A percentile compares a stretch with the other conserved stretches of the same genome.
These are phyloP conservation scores for Backusella westeae DNA, from an alignment of 192 early-diverging fungal genomes.

Conservation along the genomic window DNA sequence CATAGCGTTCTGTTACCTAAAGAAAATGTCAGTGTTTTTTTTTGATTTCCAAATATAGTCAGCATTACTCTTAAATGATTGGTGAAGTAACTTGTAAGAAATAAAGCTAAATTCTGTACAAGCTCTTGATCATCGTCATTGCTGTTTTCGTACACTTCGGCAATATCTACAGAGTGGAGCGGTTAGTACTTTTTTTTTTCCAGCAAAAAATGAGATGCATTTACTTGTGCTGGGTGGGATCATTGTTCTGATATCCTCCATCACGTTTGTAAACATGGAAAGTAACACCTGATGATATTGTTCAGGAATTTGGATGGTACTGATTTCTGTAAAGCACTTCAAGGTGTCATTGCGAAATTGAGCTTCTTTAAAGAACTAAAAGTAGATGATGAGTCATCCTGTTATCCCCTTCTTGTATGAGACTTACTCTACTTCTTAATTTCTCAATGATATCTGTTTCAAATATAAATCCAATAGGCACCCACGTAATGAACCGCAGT, in stretches of 20 bases:
- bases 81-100: slow-evolving; percentile 84
- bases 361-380: slow-evolving; percentile 7
- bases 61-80: slow-evolving; percentile 75
- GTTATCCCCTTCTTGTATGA: too few relatives aligned
- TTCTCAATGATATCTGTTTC: slow-evolving; percentile 89
- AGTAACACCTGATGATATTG: slow-evolving; percentile 88
- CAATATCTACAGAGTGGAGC: slow-evolving; percentile 53
- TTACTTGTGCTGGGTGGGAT: slow-evolving; percentile 58
- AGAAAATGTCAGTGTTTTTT: neutral
- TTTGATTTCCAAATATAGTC: neutral
- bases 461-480: slow-evolving; percentile 97
- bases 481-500: slow-evolving; percentile 95
- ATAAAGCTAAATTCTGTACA: slow-evolving; percentile 93
- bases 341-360: slow-evolving; percentile 80
- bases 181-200: too few relatives aligned
- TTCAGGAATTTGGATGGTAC: slow-evolving; percentile 67
- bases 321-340: slow-evolving; percentile 98
- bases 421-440: slow-evolving; percentile 71
- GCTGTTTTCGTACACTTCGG: slow-evolving; percentile 76
- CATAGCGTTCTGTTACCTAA: slow-evolving; percentile 54
- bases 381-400: neutral
- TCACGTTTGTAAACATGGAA: slow-evolving; percentile 81
- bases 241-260: slow-evolving; percentile 64
- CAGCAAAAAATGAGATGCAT: neutral
- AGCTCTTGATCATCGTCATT: slow-evolving; percentile 91